Evolutionary conservation across 108 stramenopile genomes (phyloP).

Genomic region (Mediolabrus comicus): DNA sequence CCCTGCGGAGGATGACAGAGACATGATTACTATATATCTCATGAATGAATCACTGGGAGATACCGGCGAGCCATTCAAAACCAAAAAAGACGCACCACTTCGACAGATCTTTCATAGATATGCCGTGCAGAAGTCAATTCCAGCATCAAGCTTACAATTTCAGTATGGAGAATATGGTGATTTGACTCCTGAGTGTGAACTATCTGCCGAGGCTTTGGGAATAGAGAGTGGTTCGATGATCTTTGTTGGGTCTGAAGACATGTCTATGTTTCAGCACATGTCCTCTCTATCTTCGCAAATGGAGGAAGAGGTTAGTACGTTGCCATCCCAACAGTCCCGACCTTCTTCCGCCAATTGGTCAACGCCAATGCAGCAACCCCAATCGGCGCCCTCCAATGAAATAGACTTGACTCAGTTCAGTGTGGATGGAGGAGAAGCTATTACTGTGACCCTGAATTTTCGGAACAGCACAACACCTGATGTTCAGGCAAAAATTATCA

Average conservation of each 20-base stretch:
- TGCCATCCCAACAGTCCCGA: too few relatives aligned
- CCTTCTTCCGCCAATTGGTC: too few relatives aligned
- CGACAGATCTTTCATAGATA: background rate
- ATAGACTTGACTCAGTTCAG: background rate
- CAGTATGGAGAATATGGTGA: background rate
- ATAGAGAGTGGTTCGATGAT: background rate
- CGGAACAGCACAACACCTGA: background rate
- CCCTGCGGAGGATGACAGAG: background rate
- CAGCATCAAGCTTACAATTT: background rate
- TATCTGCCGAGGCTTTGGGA: background rate
- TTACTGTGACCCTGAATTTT: background rate
- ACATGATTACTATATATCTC: background rate
- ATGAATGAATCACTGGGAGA: background rate
- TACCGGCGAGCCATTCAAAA: background rate
- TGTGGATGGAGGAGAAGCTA: background rate
- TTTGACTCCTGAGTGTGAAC: background rate
- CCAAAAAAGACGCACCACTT: background rate
- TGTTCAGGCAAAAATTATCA: background rate
- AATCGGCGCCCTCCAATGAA: background rate
- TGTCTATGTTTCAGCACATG: too few relatives aligned
- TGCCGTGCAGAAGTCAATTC: background rate
- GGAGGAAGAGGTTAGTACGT: too few relatives aligned
- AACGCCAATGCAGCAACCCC: background rate
- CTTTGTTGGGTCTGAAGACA: background rate
- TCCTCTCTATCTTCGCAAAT: too few relatives aligned